A percentile compares a stretch with the other conserved stretches of the same genome.
phyloP scores from a whole-genome alignment of 345 rosid genomes.

The Pistacia integerrima region DNA sequence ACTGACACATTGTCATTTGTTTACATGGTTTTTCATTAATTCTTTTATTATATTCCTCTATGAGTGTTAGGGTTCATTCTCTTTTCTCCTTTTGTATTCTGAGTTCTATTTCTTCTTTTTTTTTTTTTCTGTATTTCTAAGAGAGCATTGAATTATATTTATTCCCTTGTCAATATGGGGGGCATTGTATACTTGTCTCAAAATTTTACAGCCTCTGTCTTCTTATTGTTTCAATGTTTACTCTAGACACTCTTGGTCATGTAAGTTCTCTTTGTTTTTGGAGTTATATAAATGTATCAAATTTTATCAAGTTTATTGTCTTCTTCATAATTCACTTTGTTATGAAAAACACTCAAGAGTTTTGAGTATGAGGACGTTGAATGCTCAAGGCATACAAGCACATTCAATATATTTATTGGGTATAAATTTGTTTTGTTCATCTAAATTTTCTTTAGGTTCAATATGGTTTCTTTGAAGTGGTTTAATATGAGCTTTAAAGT shows the following conservation, averaged over 20 bases:
- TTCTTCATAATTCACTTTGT: background rate
- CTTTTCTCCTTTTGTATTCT: background rate
- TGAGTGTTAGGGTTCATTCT: constrained; percentile 10
- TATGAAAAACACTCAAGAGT: background rate
- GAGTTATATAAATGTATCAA: constrained; percentile 12
- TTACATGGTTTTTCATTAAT: constrained; percentile 34
- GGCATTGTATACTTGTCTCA: constrained; percentile 6
- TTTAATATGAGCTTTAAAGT: too few relatives aligned
- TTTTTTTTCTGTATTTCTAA: constrained; percentile 20
- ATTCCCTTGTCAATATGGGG: constrained; percentile 21
- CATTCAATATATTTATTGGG: background rate
- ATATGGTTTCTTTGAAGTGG: too few relatives aligned
- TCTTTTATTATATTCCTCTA: constrained; percentile 40
- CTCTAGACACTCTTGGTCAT: constrained; percentile 6
- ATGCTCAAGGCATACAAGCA: background rate
- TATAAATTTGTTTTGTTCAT: too few relatives aligned
- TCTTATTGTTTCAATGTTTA: constrained; percentile 15
- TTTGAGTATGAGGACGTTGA: background rate
- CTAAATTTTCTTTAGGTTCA: too few relatives aligned
- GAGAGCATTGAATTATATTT: constrained; percentile 24
- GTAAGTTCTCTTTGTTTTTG: constrained; percentile 2
- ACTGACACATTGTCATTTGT: constrained; percentile 43
- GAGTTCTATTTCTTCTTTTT: background rate
- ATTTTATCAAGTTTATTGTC: constrained; percentile 3
- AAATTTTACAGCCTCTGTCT: background rate